Base-by-base conservation (phyloP, 371 early-diverging fungal genomes). In the Mucor plumbeus region DNA sequence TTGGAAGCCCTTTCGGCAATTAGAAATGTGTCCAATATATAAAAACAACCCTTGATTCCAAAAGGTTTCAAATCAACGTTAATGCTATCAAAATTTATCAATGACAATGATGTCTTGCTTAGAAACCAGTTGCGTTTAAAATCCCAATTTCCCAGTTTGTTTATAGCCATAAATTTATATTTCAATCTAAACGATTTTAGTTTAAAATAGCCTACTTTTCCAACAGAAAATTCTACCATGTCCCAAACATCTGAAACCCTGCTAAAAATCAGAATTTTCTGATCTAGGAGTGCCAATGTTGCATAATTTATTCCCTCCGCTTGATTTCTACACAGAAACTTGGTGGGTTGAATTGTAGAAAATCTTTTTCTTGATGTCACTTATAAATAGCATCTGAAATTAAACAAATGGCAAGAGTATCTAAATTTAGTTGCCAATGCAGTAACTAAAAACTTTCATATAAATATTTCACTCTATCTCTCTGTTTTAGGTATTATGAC, bases 291-390 rank as follows among this genome's bases (percentile, higher is more conserved):
- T 19, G 17, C 47, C 4, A n/a, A 47, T 9, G 19, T 47, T 47
- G 47, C 47, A 47, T 47, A 17, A 61, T 44, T 36, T 38, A 47
- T 47, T 57, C 17, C 34, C 34, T 48, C 48, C 41, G 38, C 50
- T 56, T 50, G 47, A 19, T 17, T 17, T 15, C 9, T 2, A 19
- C 9, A 10, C 47, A 19, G 47, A 47, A 47, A 47, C 47, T 47
- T 47, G 47, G 9, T 47, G 10, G 19, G 47, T 47, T 17, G 47
- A 19, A 47, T 47, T 19, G 47, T 9, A 47, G 47, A 26, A 19
- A 47, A 47, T 47, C 10, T n/a, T 9, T n/a, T 8, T n/a, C 47
- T 17, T 47, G 47, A 47, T 47, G 47, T 47, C 47, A 47, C 19
- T n/a, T 7, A 19, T 19, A 47, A 47, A 19, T n/a, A n/a, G 9